A percentile compares a stretch with the other conserved stretches of the same genome.
phyloP scores from a whole-genome alignment of 305 asterid species.

The Solanum aculeatissimum region DNA sequence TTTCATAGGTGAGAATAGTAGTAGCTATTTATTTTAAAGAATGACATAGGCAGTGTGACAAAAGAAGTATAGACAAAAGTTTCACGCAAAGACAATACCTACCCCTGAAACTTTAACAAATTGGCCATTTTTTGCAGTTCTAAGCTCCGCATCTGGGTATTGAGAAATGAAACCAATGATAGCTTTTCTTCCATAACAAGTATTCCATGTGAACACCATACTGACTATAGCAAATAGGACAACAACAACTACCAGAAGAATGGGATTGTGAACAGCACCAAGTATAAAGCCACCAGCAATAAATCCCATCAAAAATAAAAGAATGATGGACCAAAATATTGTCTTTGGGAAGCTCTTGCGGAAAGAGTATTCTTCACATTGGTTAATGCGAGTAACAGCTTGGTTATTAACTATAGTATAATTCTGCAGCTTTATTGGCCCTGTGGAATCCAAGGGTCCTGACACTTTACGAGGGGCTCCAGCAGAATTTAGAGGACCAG shows the following conservation, averaged over 20 bases:
- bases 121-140: constrained; percentile 69
- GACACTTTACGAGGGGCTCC: constrained; percentile 69
- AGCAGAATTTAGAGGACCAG: constrained; percentile 63
- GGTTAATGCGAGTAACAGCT: constrained; percentile 51
- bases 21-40: not conserved
- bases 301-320: constrained; percentile 74
- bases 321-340: constrained; percentile 60
- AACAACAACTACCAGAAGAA: constrained; percentile 57
- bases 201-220: constrained; percentile 56
- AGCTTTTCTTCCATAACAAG: constrained; percentile 68
- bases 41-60: not conserved
- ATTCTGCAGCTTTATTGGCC: constrained; percentile 42
- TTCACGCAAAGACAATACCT: constrained; percentile 2
- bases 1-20: not conserved
- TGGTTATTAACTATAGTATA: constrained; percentile 46
- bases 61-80: not conserved
- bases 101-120: constrained; percentile 83
- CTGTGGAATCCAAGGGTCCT: constrained; percentile 57
- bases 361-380: constrained; percentile 55
- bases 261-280: constrained; percentile 63
- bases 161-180: constrained; percentile 44
- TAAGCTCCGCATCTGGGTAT: constrained; percentile 64
- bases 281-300: constrained; percentile 75
- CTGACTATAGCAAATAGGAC: constrained; percentile 48
- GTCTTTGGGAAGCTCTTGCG: constrained; percentile 58